A percentile compares a stretch with the other conserved stretches of the same genome.
These are phyloP conservation scores for Mucor racemosus DNA, from an alignment of 371 early-diverging fungal genomes.

Conservation along the genomic window DNA sequence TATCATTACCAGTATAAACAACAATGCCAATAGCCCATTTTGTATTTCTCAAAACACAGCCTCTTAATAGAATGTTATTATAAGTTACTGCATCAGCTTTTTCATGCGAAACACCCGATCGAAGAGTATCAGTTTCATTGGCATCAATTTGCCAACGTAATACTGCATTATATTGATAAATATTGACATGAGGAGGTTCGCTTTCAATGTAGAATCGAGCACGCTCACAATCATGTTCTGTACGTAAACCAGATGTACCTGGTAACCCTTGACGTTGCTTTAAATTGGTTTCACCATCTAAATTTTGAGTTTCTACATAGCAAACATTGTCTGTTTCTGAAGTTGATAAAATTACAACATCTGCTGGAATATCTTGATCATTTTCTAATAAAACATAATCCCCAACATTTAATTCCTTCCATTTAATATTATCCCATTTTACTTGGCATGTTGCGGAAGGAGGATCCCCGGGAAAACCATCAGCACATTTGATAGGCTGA, in stretches of 20 bases:
- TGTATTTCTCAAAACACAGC: slow-evolving; percentile 92
- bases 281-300: slow-evolving; percentile 90
- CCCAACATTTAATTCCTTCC: slow-evolving; percentile 91
- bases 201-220: slow-evolving; percentile 72
- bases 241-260: slow-evolving; percentile 40
- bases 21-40: slow-evolving; percentile 83
- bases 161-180: slow-evolving; percentile 78
- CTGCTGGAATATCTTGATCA: slow-evolving; percentile 93
- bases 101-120: slow-evolving; percentile 43
- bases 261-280: slow-evolving; percentile 63
- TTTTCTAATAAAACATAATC: slow-evolving; percentile 87
- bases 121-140: slow-evolving; percentile 12
- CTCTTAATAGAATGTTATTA: slow-evolving; percentile 86
- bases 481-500: slow-evolving; percentile 22
- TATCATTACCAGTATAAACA: slow-evolving; percentile 88
- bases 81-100: slow-evolving; percentile 51
- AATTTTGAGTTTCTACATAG: slow-evolving; percentile 83
- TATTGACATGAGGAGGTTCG: slow-evolving; percentile 79
- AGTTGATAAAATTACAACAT: slow-evolving; percentile 73
- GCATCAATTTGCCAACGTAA: slow-evolving; percentile 54
- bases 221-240: slow-evolving; percentile 60
- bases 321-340: slow-evolving; percentile 68
- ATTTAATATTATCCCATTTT: slow-evolving; percentile 44
- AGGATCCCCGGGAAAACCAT: slow-evolving; percentile 30
- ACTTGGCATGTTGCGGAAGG: slow-evolving; percentile 34